Evolutionary conservation across 768 basidiomycete species (phyloP), one percentile per base, ranked within the genome.

Genomic region (Pisolithus marmoratus): DNA sequence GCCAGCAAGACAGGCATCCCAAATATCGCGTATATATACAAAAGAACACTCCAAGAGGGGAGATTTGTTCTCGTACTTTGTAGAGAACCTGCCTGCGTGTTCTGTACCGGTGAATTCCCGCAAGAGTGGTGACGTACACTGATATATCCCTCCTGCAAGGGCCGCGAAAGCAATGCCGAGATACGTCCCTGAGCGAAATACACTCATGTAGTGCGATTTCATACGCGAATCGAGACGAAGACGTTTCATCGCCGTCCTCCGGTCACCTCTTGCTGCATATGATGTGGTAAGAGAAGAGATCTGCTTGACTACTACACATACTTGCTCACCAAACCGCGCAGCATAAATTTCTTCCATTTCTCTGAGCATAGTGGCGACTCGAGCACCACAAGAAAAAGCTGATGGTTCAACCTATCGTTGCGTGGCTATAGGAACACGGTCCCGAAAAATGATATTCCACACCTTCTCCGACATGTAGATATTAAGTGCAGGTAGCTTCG

Each of bases 381-480:
- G 66, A 15, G 75, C 72, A 17, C 83, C 81, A 3, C 84, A 82
- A 2, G 82, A 79, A 59, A 97, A 86, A 9, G 80, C 70, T 52
- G 83, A 78, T 42, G 77, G 75, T 20, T 87, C 83, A 20, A 92
- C 77, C 85, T 89, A 36, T 46, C 34, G 29, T 36, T 24, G 2
- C 34, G 60, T n/a, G 45, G 26, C 17, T 31, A 15, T 8, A 47
- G 8, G 46, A 20, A 46, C 27, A n/a, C 8, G n/a, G 8, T 17
- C 19, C 4, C 3, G 46, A 15, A 38, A 41, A 8, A 2, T 1
- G 20, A 20, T 17, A 9, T 22, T 41, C 8, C 58, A 3, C 61
- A 87, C 90, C 70, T 83, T 86, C 63, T 94, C 90, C 36, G 75
- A 71, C 75, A 87, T 93, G 63, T 94, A 97, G 38, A 84, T 76